Evolutionary conservation across 2,329 filamentous ascomycete species (phyloP).

Genomic region (Calonectria pseudoreteaudii): DNA sequence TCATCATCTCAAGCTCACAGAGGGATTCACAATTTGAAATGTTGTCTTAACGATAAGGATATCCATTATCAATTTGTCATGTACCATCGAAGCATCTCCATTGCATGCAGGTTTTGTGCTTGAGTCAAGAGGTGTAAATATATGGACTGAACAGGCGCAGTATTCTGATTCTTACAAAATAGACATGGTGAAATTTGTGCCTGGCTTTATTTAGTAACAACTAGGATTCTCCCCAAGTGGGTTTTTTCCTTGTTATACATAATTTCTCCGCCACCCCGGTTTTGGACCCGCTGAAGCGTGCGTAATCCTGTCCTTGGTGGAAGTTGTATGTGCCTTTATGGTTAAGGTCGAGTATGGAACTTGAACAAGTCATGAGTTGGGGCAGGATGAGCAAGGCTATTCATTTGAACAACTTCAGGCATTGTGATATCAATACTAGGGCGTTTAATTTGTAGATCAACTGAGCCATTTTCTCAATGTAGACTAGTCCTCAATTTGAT

Average conservation of each 20-base stretch:
- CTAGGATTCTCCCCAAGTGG: too few species aligned
- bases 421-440: neutral
- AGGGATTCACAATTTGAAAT: neutral
- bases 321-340: neutral
- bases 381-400: neutral
- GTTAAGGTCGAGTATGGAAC: neutral
- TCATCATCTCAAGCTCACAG: neutral
- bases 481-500: neutral
- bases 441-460: neutral
- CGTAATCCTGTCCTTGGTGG: too few species aligned
- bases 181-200: too few species aligned
- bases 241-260: too few species aligned
- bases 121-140: neutral
- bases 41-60: neutral
- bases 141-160: too few species aligned
- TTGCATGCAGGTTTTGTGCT: neutral
- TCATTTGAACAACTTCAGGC: neutral
- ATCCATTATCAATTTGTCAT: neutral
- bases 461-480: neutral
- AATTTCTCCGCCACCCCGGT: too few species aligned
- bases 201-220: too few species aligned
- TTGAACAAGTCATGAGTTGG: neutral
- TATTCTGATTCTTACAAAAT: too few species aligned
- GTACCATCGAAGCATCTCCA: neutral
- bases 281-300: too few species aligned